Base-by-base conservation (phyloP, 306 rosid genomes). In the Datisca glomerata region DNA sequence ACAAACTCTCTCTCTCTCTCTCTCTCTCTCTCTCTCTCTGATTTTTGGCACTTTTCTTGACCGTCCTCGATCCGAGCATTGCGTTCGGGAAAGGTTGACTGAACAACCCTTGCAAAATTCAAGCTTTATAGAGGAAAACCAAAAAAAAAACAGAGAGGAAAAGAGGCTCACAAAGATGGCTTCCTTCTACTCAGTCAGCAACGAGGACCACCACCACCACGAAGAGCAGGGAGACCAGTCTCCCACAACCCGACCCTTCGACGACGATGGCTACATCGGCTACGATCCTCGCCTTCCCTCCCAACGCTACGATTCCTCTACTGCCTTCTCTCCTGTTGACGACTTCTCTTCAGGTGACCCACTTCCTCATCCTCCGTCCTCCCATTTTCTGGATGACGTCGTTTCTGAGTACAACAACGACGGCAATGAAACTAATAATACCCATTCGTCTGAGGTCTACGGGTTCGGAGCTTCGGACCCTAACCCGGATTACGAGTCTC, bases 121-220 rank as follows among this genome's bases (percentile, higher is more conserved):
- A 38, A 17, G 22, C 15, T 25, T 31, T 10, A 19, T 14, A n/a
- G n/a, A n/a, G n/a, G 5, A 17, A 11, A 24, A 29, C 11, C 0
- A 14, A 6, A 1, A 43, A 23, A 43, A 4, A 10, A 21, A 55
- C 14, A 12, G 44, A 18, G n/a, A 18, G 20, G 5, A 12, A 39
- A 31, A 28, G 16, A 45, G 24, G 31, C 43, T 35, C 46, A 7
- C 38, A 20, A 45, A 8, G 53, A 75, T 75, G 94, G 84, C 66
- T 45, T 75, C 94, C 17, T 83, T 69, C 55, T 82, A 75, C 31
- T 43, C 82, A 1, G 72, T 84, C 44, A 53, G 45, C 51, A 56
- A 60, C 41, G 75, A 57, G 34, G 70, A 55, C 21, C 59, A 41
- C 41, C 74, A 57, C 39, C 68, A 55, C 21, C 59, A 41, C 19